Percentiles rank a stretch among this genome's conserved stretches.
These are phyloP conservation scores for Hsuehochloa calcarea DNA, from an alignment of 176 grass and related monocot genomes.

Conservation along the genomic window DNA sequence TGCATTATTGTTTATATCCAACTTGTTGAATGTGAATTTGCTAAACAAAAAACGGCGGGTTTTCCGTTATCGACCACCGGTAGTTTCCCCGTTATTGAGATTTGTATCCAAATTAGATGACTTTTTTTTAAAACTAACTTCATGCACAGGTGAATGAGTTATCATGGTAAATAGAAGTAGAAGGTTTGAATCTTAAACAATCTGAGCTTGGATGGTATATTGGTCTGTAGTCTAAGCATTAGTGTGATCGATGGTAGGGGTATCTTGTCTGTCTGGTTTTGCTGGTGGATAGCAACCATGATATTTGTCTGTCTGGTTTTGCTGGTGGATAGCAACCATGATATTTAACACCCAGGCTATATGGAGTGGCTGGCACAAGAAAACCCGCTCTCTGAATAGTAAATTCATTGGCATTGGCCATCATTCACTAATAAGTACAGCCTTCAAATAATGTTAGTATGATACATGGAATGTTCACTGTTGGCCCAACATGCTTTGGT, in stretches of 20 bases:
- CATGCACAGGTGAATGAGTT: neutral
- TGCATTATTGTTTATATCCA: conserved; percentile 13
- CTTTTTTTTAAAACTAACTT: too few species aligned
- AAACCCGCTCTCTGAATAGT: neutral
- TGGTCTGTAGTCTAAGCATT: neutral
- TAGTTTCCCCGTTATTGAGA: neutral
- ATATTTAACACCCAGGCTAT: conserved; percentile 5
- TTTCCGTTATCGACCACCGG: too few species aligned
- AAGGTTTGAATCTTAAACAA: neutral
- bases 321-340: neutral
- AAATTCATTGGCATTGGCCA: neutral
- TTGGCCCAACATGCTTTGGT: neutral
- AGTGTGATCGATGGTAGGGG: conserved; percentile 4
- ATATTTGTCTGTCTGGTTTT: conserved; percentile 11
- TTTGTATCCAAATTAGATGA: neutral
- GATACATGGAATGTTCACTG: neutral
- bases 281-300: neutral
- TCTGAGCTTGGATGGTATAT: neutral
- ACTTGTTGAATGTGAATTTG: neutral
- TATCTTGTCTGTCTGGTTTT: conserved; percentile 3
- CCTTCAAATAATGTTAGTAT: conserved; percentile 1
- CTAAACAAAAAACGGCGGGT: too few species aligned
- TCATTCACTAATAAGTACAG: neutral
- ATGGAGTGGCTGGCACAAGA: neutral
- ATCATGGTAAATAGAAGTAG: neutral